Percentiles rank a stretch among this genome's conserved stretches.
Conservation (phyloP, 2,329 filamentous ascomycete species). For the Monosporascus sp. region DNA sequence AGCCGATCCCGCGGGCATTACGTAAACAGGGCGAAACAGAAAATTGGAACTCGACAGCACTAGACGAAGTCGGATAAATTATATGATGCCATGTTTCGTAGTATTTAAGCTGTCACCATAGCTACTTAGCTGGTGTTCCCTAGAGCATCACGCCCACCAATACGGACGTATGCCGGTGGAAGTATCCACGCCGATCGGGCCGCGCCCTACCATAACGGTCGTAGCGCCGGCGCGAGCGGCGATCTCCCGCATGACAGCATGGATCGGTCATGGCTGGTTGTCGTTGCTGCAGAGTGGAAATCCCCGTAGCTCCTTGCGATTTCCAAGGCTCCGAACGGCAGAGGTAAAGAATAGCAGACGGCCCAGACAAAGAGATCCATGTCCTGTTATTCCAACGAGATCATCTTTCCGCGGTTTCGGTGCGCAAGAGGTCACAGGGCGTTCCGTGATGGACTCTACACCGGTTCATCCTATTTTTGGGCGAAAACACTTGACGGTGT, state of each 20-base stretch:
- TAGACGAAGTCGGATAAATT: no score
- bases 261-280: not conserved
- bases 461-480: slow-evolving; percentile 9
- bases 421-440: slow-evolving; percentile 7
- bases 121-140: no score
- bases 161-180: not conserved
- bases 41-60: no score
- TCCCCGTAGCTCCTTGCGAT: no score
- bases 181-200: slow-evolving; percentile 21
- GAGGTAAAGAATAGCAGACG: slow-evolving; percentile 21
- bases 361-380: slow-evolving; percentile 18
- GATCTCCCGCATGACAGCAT: slow-evolving; percentile 18
- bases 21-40: no score
- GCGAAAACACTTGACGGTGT: slow-evolving; percentile 9
- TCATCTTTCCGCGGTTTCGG: slow-evolving; percentile 5
- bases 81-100: no score
- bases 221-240: slow-evolving; percentile 13
- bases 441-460: slow-evolving; percentile 11
- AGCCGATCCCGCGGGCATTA: no score
- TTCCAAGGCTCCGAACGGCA: slow-evolving; percentile 6
- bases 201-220: slow-evolving; percentile 20
- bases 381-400: slow-evolving; percentile 14
- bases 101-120: no score
- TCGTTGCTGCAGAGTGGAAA: no score
- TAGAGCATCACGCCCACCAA: no score